Percentiles rank a stretch among this genome's conserved stretches.
phyloP scores from a whole-genome alignment of 2,329 filamentous ascomycete genomes.

The Botrytis elliptica region DNA sequence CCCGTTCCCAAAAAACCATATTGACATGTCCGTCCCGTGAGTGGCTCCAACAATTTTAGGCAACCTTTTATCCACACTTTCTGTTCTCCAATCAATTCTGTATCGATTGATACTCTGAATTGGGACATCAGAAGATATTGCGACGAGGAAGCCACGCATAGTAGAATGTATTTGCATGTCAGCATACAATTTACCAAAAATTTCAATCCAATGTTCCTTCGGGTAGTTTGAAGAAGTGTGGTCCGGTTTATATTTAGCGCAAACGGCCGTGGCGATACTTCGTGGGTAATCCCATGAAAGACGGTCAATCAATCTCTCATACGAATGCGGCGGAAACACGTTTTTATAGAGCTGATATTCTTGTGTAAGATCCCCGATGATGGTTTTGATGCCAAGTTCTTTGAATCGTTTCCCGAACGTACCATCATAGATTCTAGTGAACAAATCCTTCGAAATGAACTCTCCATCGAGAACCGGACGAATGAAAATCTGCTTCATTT shows the following conservation, averaged over 20 bases:
- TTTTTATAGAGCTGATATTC: slow-evolving; percentile 26
- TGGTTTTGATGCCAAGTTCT: slow-evolving; percentile 24
- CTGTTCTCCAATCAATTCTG: slow-evolving; percentile 26
- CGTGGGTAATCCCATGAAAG: slow-evolving; percentile 30
- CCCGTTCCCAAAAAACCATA: slow-evolving; percentile 29
- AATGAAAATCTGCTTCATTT: slow-evolving; percentile 27
- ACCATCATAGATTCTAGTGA: slow-evolving; percentile 23
- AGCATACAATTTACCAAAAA: slow-evolving; percentile 27
- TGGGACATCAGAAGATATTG: slow-evolving; percentile 19
- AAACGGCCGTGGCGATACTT: slow-evolving; percentile 17
- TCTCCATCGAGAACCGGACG: slow-evolving; percentile 25
- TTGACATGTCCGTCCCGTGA: slow-evolving; percentile 26
- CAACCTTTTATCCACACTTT: slow-evolving; percentile 24
- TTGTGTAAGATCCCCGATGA: slow-evolving; percentile 29
- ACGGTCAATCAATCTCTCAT: slow-evolving; percentile 23
- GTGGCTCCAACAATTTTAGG: slow-evolving; percentile 24
- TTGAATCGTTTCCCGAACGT: slow-evolving; percentile 23
- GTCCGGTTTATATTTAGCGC: slow-evolving; percentile 14
- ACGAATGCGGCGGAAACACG: slow-evolving; percentile 25
- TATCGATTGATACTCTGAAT: slow-evolving; percentile 24
- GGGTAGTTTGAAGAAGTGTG: background rate
- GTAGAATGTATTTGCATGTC: slow-evolving; percentile 29
- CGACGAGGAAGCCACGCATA: slow-evolving; percentile 25
- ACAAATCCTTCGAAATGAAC: slow-evolving; percentile 26
- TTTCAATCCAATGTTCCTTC: slow-evolving; percentile 21